Evolutionary conservation across 1,139 yeast genomes (phyloP), one percentile per base, ranked within the genome.

Genomic region (Kluyveromyces marxianus): DNA sequence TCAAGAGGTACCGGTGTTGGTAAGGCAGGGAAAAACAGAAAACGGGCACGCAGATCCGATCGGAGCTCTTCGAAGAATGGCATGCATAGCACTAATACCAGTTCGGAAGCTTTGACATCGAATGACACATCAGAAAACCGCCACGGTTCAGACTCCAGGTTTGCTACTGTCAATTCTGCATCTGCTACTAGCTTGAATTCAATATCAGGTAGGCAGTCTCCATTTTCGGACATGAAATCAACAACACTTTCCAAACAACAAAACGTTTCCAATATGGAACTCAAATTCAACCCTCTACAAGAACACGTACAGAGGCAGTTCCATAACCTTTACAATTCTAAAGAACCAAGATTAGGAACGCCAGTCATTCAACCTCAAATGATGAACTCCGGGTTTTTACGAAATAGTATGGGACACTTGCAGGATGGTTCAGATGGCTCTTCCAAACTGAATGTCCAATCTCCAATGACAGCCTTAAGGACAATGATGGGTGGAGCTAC

Each of bases 271-370:
- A 40, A 40, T 24, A 33, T 31, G 3, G 43, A 38, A 21, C 52
- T 54, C 32, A 45, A 50, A 33, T 54, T 54, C 46, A 53, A 54
- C 43, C 54, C 56, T 21, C 42, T 55, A 39, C 58, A 55, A 41
- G 54, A 55, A 48, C 57, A 54, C 38, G 58, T 55, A 4, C 58
- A 55, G 37, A 45, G 55, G 32, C 58, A 53, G 39, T 55, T 55
- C 37, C 58, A 55, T 39, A 54, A 54, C 36, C 44, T 55, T 32
- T 55, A 54, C 45, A 50, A 47, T 32, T 48, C 35, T 21, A 40
- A 40, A 33, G 43, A 40, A 34, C 43, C 43, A 6, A 40, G 43
- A 34, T 10, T 40, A 25, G 38, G 38, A n/a, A 40, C 43, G 2
- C 43, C 43, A 4, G 33, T 40, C n/a, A 40, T 40, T 27, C 43